Percentiles rank a stretch among this genome's conserved stretches.
Conservation (phyloP, 768 basidiomycete species). For the Tephrocybe sp. region DNA sequence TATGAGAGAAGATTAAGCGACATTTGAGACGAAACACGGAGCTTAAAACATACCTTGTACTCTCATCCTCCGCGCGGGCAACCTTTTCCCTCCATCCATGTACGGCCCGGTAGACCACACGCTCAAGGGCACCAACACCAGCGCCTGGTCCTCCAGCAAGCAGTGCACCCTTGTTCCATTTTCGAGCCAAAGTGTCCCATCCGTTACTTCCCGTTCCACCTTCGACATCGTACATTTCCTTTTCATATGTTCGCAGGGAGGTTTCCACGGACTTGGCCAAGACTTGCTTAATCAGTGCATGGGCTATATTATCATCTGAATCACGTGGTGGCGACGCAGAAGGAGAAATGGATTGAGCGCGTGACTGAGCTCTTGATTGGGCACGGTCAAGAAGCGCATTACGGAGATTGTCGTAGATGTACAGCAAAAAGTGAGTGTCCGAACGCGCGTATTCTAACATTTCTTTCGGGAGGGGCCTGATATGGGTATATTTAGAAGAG, state of each 20-base stretch:
- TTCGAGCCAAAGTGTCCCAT: slow-evolving; percentile 75
- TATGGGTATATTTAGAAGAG: not conserved
- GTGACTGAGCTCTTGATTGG: slow-evolving; percentile 37
- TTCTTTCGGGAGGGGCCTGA: slow-evolving; percentile 75
- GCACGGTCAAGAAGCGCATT: slow-evolving; percentile 80
- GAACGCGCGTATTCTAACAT: slow-evolving; percentile 94
- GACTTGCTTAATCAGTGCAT: slow-evolving; percentile 55
- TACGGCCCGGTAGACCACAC: slow-evolving; percentile 64
- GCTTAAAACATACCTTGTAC: slow-evolving; percentile 49
- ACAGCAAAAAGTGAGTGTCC: slow-evolving; percentile 94
- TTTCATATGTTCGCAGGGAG: slow-evolving; percentile 65
- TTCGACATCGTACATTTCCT: slow-evolving; percentile 66
- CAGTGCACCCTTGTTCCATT: slow-evolving; percentile 74
- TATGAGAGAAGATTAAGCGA: slow-evolving; percentile 19
- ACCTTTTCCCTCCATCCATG: slow-evolving; percentile 82
- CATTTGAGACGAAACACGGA: not conserved
- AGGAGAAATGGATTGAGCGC: slow-evolving; percentile 31
- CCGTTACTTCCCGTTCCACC: slow-evolving; percentile 65
- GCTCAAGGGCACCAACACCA: slow-evolving; percentile 41
- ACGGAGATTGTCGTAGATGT: slow-evolving; percentile 88
- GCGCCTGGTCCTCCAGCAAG: slow-evolving; percentile 32
- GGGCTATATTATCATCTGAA: slow-evolving; percentile 20
- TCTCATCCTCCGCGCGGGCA: slow-evolving; percentile 86
- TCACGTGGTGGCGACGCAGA: slow-evolving; percentile 22
- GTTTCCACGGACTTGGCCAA: slow-evolving; percentile 76